These are phyloP conservation scores for Colletotrichum karsti DNA, from an alignment of 2,329 filamentous ascomycete species.

Conservation along the genomic window DNA sequence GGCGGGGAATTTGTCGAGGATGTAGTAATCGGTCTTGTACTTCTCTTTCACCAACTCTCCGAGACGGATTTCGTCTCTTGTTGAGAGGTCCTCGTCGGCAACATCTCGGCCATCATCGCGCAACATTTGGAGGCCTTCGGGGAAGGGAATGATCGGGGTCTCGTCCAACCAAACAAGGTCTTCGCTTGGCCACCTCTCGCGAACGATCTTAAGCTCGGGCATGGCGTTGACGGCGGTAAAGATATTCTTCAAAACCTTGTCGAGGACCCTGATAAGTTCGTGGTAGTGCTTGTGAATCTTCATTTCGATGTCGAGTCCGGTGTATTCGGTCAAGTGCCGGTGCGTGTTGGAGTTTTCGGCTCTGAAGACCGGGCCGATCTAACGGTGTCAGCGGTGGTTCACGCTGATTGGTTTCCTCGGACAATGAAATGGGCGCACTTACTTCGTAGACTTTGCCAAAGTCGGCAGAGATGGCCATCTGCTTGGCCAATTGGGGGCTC, in stretches of 20 bases:
- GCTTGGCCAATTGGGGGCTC: slow-evolving; percentile 91
- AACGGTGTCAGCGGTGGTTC: neutral
- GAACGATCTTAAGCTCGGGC: slow-evolving; percentile 80
- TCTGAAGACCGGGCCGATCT: slow-evolving; percentile 86
- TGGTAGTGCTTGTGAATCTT: slow-evolving; percentile 88
- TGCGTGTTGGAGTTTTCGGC: slow-evolving; percentile 97
- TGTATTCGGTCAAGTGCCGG: slow-evolving; percentile 93
- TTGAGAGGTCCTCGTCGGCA: slow-evolving; percentile 82
- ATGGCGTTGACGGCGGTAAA: slow-evolving; percentile 51
- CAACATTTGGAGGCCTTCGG: slow-evolving; percentile 81
- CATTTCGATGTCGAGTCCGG: slow-evolving; percentile 93
- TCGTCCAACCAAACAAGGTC: slow-evolving; percentile 88
- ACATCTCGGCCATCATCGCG: slow-evolving; percentile 84
- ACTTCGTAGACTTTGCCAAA: slow-evolving; percentile 87
- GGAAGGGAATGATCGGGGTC: slow-evolving; percentile 83
- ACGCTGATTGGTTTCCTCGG: too few relatives aligned
- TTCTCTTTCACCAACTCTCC: slow-evolving; percentile 87
- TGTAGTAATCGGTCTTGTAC: slow-evolving; percentile 90
- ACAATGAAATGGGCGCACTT: too few relatives aligned
- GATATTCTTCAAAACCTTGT: slow-evolving; percentile 83
- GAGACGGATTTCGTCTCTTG: slow-evolving; percentile 85
- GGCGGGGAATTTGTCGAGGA: slow-evolving; percentile 91
- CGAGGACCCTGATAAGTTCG: slow-evolving; percentile 82
- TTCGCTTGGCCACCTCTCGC: slow-evolving; percentile 84
- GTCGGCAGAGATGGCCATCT: slow-evolving; percentile 90